Percentiles rank a stretch among this genome's conserved stretches.
Evolutionary conservation across 768 basidiomycete species (phyloP).

Genomic region (Hemileccinum rubropunctum): DNA sequence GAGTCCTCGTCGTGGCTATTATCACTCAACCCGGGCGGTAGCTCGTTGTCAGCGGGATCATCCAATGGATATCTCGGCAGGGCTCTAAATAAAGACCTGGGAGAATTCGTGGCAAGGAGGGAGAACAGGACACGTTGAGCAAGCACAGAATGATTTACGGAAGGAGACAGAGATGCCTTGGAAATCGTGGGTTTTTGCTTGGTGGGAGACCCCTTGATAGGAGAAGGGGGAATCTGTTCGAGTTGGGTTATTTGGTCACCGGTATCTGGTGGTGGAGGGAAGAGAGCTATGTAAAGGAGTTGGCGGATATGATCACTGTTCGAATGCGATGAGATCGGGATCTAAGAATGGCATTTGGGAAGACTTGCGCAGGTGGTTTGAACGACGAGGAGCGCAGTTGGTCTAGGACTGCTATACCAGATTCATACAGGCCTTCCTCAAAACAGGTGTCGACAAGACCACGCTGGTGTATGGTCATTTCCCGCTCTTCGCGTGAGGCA

Average conservation of each 20-base stretch:
- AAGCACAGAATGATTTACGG: conserved; percentile 44
- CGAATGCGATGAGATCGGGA: conserved; percentile 11
- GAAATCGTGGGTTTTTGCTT: conserved; percentile 43
- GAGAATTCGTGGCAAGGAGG: conserved; percentile 54
- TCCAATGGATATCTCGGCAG: conserved; percentile 47
- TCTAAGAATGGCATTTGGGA: conserved; percentile 5
- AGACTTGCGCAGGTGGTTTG: conserved; percentile 57
- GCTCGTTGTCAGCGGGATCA: conserved; percentile 3
- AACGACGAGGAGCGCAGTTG: conserved; percentile 57
- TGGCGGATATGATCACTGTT: conserved; percentile 63
- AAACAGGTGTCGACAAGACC: conserved; percentile 68
- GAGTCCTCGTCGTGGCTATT: conserved; percentile 50
- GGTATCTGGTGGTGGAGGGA: conserved; percentile 40
- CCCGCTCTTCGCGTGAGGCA: conserved; percentile 32
- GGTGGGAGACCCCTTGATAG: conserved; percentile 44
- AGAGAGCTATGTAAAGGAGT: conserved; percentile 68
- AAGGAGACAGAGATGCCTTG: conserved; percentile 41
- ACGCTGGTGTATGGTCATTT: conserved; percentile 47
- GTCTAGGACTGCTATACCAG: conserved; percentile 59
- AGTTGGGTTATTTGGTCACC: conserved; percentile 15
- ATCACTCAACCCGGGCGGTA: conserved; percentile 1
- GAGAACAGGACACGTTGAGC: conserved; percentile 55
- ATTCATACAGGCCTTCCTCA: conserved; percentile 75
- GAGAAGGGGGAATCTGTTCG: conserved; percentile 29
- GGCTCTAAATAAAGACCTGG: conserved; percentile 50